A percentile compares a stretch with the other conserved stretches of the same genome.
Evolutionary conservation across 768 basidiomycete species (phyloP).

Genomic region (Suillus occidentalis): DNA sequence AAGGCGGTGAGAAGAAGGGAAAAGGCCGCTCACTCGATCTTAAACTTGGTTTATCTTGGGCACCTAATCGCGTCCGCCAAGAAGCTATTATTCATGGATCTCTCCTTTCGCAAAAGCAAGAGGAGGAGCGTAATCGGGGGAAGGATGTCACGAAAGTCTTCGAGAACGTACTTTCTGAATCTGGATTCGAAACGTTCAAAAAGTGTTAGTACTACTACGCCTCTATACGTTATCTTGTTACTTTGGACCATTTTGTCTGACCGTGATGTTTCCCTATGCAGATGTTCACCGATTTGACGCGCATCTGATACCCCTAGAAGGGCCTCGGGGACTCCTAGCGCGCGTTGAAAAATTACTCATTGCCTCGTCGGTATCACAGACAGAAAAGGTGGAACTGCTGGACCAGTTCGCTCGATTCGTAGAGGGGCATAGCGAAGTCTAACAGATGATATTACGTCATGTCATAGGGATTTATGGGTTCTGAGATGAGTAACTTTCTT

Average conservation of each 20-base stretch:
- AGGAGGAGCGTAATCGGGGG: conserved; percentile 22
- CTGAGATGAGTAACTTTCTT: background rate
- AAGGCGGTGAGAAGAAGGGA: conserved; percentile 31
- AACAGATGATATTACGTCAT: background rate
- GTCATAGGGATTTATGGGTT: background rate
- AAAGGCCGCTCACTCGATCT: conserved; percentile 76
- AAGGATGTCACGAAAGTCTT: conserved; percentile 39
- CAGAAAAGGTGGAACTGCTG: conserved; percentile 49
- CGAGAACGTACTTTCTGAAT: conserved; percentile 34
- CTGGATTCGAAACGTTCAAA: conserved; percentile 48
- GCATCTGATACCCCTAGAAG: conserved; percentile 73
- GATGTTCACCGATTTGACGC: conserved; percentile 78
- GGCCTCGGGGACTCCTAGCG: conserved; percentile 65
- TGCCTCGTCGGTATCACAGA: conserved; percentile 47
- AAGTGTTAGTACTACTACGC: conserved; percentile 49
- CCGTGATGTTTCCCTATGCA: conserved; percentile 27
- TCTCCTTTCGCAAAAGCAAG: conserved; percentile 23
- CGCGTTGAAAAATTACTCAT: conserved; percentile 62
- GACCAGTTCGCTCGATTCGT: conserved; percentile 63
- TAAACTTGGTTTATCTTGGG: conserved; percentile 70
- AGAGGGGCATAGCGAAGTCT: conserved; percentile 27
- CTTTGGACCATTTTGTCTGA: conserved; percentile 10
- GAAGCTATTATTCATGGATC: conserved; percentile 56
- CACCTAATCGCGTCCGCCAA: conserved; percentile 64
- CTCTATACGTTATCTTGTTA: background rate